These are phyloP conservation scores for Talaromyces funiculosus DNA, from an alignment of 2,329 filamentous ascomycete genomes.

Conservation along the genomic window DNA sequence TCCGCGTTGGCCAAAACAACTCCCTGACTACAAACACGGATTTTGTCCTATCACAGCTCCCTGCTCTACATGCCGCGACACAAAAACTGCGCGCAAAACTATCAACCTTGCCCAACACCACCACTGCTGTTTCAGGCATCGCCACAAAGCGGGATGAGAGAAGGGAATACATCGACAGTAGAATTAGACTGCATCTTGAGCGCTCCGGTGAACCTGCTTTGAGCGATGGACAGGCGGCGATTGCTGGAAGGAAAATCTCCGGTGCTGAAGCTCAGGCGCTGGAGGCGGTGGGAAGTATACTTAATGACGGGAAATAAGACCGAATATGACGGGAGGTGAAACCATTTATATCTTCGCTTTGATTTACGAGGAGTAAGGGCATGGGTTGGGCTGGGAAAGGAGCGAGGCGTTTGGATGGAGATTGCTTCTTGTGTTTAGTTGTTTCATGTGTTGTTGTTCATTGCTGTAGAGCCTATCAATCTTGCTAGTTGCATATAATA, in stretches of 20 bases:
- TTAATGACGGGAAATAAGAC: slow-evolving; percentile 16
- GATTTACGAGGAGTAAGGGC: not conserved
- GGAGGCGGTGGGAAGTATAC: slow-evolving; percentile 35
- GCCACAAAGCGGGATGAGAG: slow-evolving; percentile 63
- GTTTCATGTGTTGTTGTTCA: not conserved
- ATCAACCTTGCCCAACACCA: slow-evolving; percentile 31
- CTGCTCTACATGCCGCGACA: slow-evolving; percentile 67
- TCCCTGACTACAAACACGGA: slow-evolving; percentile 45
- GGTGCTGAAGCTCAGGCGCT: slow-evolving; percentile 37
- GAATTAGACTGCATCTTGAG: slow-evolving; percentile 72
- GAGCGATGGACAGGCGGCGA: slow-evolving; percentile 29
- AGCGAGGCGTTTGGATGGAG: slow-evolving; percentile 10
- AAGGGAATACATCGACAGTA: slow-evolving; percentile 74
- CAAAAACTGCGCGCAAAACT: slow-evolving; percentile 63
- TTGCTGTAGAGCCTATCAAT: not conserved
- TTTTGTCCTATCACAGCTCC: slow-evolving; percentile 78
- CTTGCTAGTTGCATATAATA: not conserved
- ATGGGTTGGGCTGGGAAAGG: not conserved
- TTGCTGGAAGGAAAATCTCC: slow-evolving; percentile 36
- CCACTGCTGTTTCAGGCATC: slow-evolving; percentile 26
- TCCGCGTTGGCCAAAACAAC: slow-evolving; percentile 39
- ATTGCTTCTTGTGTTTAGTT: not conserved
- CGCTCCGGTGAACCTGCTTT: slow-evolving; percentile 36
- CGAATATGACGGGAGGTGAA: not conserved
- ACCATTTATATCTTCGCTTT: not conserved